phyloP scores from a whole-genome alignment of 306 rosid species.

The Sicyos edulis region DNA sequence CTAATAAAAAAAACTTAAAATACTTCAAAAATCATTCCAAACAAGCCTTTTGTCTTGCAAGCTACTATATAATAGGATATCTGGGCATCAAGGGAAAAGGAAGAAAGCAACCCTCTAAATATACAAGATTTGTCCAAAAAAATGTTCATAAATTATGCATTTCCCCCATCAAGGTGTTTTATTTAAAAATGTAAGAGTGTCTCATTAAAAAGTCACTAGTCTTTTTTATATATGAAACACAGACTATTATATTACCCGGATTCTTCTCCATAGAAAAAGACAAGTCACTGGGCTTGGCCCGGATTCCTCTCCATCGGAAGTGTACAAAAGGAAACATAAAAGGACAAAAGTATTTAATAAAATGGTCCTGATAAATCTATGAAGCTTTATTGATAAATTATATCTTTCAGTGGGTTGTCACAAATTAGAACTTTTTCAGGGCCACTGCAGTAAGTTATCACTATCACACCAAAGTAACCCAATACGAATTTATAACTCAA shows the following conservation, averaged over 20 bases:
- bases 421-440: neutral
- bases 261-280: neutral
- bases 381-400: neutral
- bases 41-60: neutral
- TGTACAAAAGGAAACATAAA: too few species aligned
- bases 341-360: too few species aligned
- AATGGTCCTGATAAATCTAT: too few species aligned
- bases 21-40: too few species aligned
- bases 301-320: neutral
- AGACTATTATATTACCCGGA: too few species aligned
- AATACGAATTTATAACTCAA: neutral
- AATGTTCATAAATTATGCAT: too few species aligned
- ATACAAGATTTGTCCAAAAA: too few species aligned
- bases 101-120: neutral
- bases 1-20: too few species aligned
- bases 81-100: neutral
- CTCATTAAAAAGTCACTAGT: too few species aligned
- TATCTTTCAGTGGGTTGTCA: neutral
- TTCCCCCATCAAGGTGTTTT: neutral
- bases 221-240: too few species aligned
- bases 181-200: too few species aligned
- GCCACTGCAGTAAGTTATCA: constrained; percentile 2
- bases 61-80: neutral
- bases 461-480: neutral
- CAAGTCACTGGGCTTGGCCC: neutral